phyloP scores from a whole-genome alignment of 208 protist species.

The Leptomonas pyrrhocoris region DNA sequence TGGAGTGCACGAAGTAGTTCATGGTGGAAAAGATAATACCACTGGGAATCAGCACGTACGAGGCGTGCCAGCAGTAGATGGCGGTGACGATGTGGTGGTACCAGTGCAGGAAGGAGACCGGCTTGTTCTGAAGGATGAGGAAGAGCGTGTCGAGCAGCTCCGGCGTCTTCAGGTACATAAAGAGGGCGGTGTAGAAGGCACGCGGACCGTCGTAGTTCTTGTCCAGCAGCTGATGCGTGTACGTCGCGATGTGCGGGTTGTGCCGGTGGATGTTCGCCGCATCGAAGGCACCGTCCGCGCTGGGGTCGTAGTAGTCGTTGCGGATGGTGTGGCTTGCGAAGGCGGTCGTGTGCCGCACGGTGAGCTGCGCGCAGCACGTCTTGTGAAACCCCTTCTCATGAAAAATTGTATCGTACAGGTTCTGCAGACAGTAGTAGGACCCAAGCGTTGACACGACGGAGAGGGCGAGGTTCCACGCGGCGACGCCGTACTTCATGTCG shows the following conservation, averaged over 20 bases:
- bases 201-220: slow-evolving; percentile 32
- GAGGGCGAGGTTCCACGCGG: slow-evolving; percentile 81
- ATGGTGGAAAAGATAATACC: slow-evolving; percentile 69
- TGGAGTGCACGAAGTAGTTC: slow-evolving; percentile 92
- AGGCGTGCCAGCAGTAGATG: slow-evolving; percentile 90
- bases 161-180: slow-evolving; percentile 73
- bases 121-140: slow-evolving; percentile 66
- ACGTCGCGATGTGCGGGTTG: slow-evolving; percentile 30
- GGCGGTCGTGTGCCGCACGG: slow-evolving; percentile 36
- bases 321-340: slow-evolving; percentile 20
- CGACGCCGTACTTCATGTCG: slow-evolving; percentile 27
- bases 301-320: slow-evolving; percentile 44
- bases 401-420: slow-evolving; percentile 42
- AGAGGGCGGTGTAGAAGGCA: slow-evolving; percentile 57
- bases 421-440: slow-evolving; percentile 27
- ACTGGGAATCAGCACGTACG: slow-evolving; percentile 37
- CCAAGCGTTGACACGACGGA: slow-evolving; percentile 71
- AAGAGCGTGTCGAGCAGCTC: slow-evolving; percentile 83
- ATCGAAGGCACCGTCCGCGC: slow-evolving; percentile 34
- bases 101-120: slow-evolving; percentile 32
- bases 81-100: slow-evolving; percentile 63
- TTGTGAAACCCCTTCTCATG: slow-evolving; percentile 24
- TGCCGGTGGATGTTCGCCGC: slow-evolving; percentile 21
- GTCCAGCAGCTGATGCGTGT: slow-evolving; percentile 25
- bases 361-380: slow-evolving; percentile 40